Evolutionary conservation across 1,284 basidiomycete genomes (phyloP), one percentile per base, ranked within the genome.

Genomic region (Rhodofomes roseus): DNA sequence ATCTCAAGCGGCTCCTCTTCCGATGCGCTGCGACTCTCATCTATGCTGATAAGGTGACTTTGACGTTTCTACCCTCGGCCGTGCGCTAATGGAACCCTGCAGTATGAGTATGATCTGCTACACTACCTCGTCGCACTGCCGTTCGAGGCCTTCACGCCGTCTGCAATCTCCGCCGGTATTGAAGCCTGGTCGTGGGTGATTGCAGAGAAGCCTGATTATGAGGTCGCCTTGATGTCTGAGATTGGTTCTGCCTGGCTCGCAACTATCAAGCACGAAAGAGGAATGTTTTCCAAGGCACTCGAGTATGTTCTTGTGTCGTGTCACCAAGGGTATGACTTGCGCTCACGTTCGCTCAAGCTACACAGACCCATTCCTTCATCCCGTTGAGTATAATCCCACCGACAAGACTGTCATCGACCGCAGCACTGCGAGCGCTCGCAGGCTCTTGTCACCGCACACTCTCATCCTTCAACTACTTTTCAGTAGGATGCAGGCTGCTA

Each of bases 181-280:
- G 95, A 98, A 71, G 90, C 93, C 4, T 99, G 97, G 97, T 94
- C 92, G 2, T 98, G 96, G 96, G 81, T 98, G 0, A 92, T 98
- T 54, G 87, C 93, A 18, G 92, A 96, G 70, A 86, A 93, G 58
- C 90, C 93, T 0, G 83, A 86, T 58, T 79, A 86, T 25, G 87
- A 90, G 71, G 80, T 91, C 75, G 82, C 82, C 7, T 74, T 98
- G 29, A 91, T 98, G 81, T 81, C 87, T 12, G 95, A 98, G 70
- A 85, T 99, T 58, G 79, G 93, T 31, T 84, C 90, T 8, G 91
- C 92, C 4, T 99, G 97, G 97, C 82, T 88, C 43, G 81, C 84
- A 61, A 93, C 92, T 1, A 90, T 96, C 62, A 85, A 83, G 62
- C 79, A 84, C 41, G 81, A 86, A 60, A 89, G 85, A 65, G 96